These are phyloP conservation scores for Diaporthe sp. DNA, from an alignment of 2,329 filamentous ascomycete genomes.

Conservation along the genomic window DNA sequence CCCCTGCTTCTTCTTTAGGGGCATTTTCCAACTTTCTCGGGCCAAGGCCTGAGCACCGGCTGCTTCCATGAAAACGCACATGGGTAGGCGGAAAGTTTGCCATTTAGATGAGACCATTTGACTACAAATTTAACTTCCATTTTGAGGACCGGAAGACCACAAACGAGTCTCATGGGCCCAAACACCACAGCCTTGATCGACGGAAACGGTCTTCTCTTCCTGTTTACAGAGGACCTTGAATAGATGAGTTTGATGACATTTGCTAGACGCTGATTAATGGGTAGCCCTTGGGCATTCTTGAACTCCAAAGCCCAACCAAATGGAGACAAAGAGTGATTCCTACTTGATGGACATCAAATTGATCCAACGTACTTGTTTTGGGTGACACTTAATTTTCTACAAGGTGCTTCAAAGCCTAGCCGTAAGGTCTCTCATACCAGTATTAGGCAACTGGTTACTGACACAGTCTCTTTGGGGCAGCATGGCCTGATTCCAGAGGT, in stretches of 20 bases:
- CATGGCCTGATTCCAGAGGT: not conserved
- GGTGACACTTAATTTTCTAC: not conserved
- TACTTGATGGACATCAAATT: not conserved
- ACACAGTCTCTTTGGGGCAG: not conserved
- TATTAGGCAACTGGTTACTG: not conserved
- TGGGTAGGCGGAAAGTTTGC: not conserved
- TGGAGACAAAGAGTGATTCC: not conserved
- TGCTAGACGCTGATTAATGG: not conserved
- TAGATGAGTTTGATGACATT: not conserved
- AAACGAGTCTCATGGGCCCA: not conserved
- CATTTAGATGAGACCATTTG: not conserved
- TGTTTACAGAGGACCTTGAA: not conserved
- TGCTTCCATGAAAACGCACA: not conserved
- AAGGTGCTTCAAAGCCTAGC: not conserved
- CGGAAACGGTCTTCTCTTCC: no score
- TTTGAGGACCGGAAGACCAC: not conserved
- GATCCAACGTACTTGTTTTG: no score
- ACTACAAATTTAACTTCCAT: not conserved
- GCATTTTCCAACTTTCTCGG: not conserved
- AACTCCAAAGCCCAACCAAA: not conserved
- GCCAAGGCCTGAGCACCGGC: not conserved
- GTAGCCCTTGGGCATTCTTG: not conserved
- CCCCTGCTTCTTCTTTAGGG: not conserved
- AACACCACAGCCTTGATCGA: no score
- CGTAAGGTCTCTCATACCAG: not conserved